These are phyloP conservation scores for Thyridium curvatum DNA, from an alignment of 2,329 filamentous ascomycete genomes.

Conservation along the genomic window DNA sequence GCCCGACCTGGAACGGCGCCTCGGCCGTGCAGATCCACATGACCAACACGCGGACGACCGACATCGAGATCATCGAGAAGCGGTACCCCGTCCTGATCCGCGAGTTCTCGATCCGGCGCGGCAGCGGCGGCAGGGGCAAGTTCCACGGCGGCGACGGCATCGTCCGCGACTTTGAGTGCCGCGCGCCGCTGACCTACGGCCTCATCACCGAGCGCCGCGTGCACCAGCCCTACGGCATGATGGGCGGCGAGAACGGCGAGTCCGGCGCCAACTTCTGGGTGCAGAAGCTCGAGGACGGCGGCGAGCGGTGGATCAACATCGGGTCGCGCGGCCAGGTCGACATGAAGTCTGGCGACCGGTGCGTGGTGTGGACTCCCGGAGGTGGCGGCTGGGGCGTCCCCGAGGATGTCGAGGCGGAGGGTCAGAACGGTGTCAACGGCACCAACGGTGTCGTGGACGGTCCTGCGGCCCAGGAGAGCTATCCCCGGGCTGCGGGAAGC, in stretches of 20 bases:
- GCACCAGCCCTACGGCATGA: constrained; percentile 24
- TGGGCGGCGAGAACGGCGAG: constrained; percentile 16
- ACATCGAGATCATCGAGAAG: constrained; percentile 24
- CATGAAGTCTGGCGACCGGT: constrained; percentile 9
- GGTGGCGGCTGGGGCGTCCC: constrained; percentile 66
- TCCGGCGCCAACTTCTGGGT: constrained; percentile 6
- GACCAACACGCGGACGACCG: constrained; percentile 21
- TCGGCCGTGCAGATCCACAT: constrained; percentile 17
- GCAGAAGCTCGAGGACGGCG: constrained; percentile 3
- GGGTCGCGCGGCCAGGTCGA: constrained; percentile 7
- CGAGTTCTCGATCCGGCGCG: constrained; percentile 15
- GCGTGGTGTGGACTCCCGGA: constrained; percentile 37
- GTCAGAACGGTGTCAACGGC: no score
- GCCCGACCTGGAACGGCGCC: constrained; percentile 17
- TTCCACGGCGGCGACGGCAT: constrained; percentile 24
- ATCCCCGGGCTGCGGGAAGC: no score
- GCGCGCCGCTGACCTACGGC: constrained; percentile 23
- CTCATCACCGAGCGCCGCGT: constrained; percentile 26
- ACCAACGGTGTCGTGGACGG: no score
- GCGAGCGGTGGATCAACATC: constrained; percentile 31
- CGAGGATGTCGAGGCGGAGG: no score
- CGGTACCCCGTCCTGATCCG: constrained; percentile 23
- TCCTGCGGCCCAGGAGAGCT: no score
- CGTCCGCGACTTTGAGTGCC: constrained; percentile 23
- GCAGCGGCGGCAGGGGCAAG: constrained; percentile 18